Conservation (phyloP, 2,329 filamentous ascomycete genomes). For the Aspergillus proliferans region DNA sequence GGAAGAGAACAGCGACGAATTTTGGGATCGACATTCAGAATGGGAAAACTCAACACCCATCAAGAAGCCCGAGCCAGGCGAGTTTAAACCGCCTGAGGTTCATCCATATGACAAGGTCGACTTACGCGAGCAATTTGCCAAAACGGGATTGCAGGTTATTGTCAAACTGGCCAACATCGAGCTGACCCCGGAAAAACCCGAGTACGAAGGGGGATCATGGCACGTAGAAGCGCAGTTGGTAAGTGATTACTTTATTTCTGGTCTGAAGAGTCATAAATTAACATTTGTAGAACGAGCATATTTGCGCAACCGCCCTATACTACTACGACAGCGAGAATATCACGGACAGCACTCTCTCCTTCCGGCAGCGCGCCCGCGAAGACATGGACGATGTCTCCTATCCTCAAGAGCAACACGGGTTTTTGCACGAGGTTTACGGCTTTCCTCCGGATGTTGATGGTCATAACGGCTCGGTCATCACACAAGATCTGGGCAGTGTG, state of each 20-base stretch:
- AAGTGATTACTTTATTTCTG: slow-evolving; percentile 1
- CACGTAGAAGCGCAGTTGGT: slow-evolving; percentile 42
- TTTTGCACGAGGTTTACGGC: slow-evolving; percentile 9
- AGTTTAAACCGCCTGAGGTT: slow-evolving; percentile 1
- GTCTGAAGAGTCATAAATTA: neutral
- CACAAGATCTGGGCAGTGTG: slow-evolving; percentile 12
- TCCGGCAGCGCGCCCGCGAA: slow-evolving; percentile 39
- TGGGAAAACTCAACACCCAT: slow-evolving; percentile 6
- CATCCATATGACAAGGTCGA: slow-evolving; percentile 4
- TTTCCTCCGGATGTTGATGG: slow-evolving; percentile 15
- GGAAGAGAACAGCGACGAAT: slow-evolving; percentile 3
- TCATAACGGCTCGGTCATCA: slow-evolving; percentile 4
- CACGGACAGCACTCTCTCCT: slow-evolving; percentile 46
- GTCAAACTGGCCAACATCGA: slow-evolving; percentile 60
- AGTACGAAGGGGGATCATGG: slow-evolving; percentile 42
- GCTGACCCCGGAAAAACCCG: slow-evolving; percentile 53
- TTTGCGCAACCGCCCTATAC: slow-evolving; percentile 58
- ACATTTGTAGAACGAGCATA: slow-evolving; percentile 51
- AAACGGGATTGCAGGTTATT: slow-evolving; percentile 41
- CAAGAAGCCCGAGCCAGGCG: slow-evolving; percentile 11
- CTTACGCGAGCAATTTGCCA: slow-evolving; percentile 21
- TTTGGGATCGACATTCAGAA: neutral
- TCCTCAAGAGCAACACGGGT: slow-evolving; percentile 5
- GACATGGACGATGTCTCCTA: slow-evolving; percentile 21
- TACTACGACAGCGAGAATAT: slow-evolving; percentile 61